Evolutionary conservation across 2,329 filamentous ascomycete species (phyloP), one percentile per base, ranked within the genome.

Genomic region (Cladophialophora immunda): DNA sequence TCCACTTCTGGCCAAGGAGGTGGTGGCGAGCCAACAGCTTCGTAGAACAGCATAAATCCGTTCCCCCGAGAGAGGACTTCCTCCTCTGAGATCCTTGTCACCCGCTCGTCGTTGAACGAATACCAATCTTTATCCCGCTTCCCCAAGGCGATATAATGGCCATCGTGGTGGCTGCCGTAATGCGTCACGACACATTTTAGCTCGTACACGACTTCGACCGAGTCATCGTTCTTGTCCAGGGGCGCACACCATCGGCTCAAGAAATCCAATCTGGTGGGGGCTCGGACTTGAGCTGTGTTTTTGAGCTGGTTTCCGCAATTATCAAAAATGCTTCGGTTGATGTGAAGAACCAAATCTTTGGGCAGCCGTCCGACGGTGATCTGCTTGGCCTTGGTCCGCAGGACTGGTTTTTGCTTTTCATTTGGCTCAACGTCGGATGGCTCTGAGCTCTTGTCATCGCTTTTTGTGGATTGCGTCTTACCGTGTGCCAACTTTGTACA

Each of bases 11-110:
- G 1, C 25, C 38, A 30, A 11, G 45, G 17, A 36, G 58, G n/a
- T 27, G 58, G 45, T n/a, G 32, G n/a, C 11, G 34, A 17, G 29
- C 29, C 19, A 22, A 59, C 30, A 19, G 87, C 87, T 76, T 99
- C 94, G 77, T 98, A 99, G 77, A 98, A 98, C 0, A 98, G 85
- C 94, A 99, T 98, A 76, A 98, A 98, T 0, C 94, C 94, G 1
- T 92, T 93, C 0, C 89, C 89, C 72, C 97, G 90, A 1, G 84
- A 85, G 58, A 95, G 81, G 0, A 97, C 92, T 30, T 86, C 85
- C 11, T 89, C 85, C 76, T 97, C 92, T 22, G 86, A 86, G 27
- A 94, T 90, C 70, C 87, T 84, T 68, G 84, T 87, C 7, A 98
- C 94, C 69, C 91, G 89, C 67, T 97, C 92, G 74, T 98, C 94